These are phyloP conservation scores for Fraxinus albicans DNA, from an alignment of 305 asterid species.

Conservation along the genomic window DNA sequence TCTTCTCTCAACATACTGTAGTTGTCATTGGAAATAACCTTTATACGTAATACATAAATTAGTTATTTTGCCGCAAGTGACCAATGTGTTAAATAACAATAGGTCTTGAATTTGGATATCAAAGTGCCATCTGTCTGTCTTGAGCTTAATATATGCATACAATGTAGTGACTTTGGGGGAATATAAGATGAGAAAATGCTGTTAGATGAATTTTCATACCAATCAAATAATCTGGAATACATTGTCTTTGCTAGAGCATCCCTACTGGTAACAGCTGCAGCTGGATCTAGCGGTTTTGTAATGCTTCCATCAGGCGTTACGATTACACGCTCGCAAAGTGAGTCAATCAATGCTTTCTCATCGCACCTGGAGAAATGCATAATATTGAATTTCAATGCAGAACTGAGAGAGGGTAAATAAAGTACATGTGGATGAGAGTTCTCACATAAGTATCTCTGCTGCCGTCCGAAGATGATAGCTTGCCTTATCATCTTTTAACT, in stretches of 20 bases:
- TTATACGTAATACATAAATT: neutral
- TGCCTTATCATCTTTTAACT: constrained; percentile 72
- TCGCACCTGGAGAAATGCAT: constrained; percentile 55
- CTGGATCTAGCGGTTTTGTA: constrained; percentile 83
- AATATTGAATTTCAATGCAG: constrained; percentile 12
- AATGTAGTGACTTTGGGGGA: neutral
- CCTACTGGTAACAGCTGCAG: constrained; percentile 83
- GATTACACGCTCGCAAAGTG: constrained; percentile 86
- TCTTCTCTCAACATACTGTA: neutral
- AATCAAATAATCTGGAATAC: constrained; percentile 92
- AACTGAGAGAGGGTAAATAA: constrained; percentile 9
- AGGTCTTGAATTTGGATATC: neutral
- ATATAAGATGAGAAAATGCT: constrained; percentile 4
- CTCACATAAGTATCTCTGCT: constrained; percentile 84
- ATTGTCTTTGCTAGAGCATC: constrained; percentile 93
- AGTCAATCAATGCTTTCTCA: constrained; percentile 69
- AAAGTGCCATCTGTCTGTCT: neutral
- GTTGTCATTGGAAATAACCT: neutral
- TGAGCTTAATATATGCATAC: constrained; percentile 4
- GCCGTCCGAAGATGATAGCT: constrained; percentile 77
- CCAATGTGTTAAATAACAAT: neutral
- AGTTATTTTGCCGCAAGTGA: neutral
- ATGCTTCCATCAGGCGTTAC: constrained; percentile 97
- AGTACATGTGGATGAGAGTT: constrained; percentile 22
- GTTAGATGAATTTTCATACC: constrained; percentile 45